Evolutionary conservation across 139 green algal genomes (phyloP).

Genomic region (Chlorella sp.): DNA sequence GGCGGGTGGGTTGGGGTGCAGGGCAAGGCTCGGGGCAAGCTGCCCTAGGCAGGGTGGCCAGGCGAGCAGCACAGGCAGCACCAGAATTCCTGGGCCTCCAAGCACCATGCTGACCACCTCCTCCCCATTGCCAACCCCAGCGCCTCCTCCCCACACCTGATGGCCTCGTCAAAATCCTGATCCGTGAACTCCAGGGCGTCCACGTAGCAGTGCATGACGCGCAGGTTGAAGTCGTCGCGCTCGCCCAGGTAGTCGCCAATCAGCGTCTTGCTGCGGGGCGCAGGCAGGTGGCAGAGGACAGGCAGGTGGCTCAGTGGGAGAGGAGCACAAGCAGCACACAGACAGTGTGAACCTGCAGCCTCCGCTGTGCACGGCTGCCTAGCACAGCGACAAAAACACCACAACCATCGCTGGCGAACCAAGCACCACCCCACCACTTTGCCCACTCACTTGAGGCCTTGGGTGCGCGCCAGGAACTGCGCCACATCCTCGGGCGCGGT

Average conservation of each 20-base stretch:
- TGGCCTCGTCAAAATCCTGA: slow-evolving; percentile 92
- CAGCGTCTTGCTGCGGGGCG: slow-evolving; percentile 74
- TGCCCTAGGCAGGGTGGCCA: slow-evolving; percentile 26
- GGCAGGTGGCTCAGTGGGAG: too few species aligned
- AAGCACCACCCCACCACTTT: too few species aligned
- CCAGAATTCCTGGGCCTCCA: not conserved
- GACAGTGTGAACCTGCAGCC: too few species aligned
- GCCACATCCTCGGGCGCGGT: slow-evolving; percentile 63
- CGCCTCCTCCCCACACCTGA: slow-evolving; percentile 75
- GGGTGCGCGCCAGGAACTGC: slow-evolving; percentile 59
- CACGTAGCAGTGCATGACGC: slow-evolving; percentile 98
- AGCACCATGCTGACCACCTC: not conserved
- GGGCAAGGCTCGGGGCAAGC: not conserved
- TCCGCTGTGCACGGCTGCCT: too few species aligned
- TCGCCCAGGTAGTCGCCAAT: slow-evolving; percentile 98
- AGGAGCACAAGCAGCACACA: too few species aligned
- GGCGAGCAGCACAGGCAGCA: not conserved
- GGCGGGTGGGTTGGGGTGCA: not conserved
- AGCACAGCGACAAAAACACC: too few species aligned
- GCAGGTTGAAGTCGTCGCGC: slow-evolving; percentile 86
- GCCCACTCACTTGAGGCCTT: slow-evolving; percentile 74
- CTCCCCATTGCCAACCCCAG: too few species aligned
- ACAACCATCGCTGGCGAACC: too few species aligned
- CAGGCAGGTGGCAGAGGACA: too few species aligned
- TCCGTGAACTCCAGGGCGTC: slow-evolving; percentile 91